Evolutionary conservation across 106 monocot species (phyloP).

Genomic region (Allium fistulosum): DNA sequence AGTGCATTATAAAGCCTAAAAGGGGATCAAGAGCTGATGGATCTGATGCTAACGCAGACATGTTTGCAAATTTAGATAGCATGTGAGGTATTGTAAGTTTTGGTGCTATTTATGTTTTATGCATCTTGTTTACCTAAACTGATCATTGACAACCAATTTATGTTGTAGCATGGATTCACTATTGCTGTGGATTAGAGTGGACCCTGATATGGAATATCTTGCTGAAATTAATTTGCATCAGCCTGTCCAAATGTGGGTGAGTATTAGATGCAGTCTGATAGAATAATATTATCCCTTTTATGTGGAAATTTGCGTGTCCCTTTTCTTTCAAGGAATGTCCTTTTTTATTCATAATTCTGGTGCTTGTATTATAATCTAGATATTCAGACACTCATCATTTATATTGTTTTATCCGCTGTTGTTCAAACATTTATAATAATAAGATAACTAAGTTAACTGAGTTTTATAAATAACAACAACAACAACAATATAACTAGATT

Average conservation of each 20-base stretch:
- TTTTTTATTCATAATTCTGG: no score
- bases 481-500: no score
- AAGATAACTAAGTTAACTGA: no score
- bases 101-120: not conserved
- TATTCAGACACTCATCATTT: no score
- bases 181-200: constrained; percentile 79
- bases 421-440: no score
- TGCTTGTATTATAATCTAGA: no score
- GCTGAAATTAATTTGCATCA: constrained; percentile 85
- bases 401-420: no score
- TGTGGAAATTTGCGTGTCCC: no score
- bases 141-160: not conserved
- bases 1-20: constrained; percentile 68
- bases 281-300: no score
- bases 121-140: not conserved
- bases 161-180: constrained; percentile 72
- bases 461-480: no score
- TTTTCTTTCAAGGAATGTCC: no score
- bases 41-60: constrained; percentile 76
- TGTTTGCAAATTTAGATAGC: constrained; percentile 35
- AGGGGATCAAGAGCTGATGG: constrained; percentile 74
- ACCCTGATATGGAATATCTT: constrained; percentile 97
- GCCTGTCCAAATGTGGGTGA: constrained; percentile 92
- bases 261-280: not conserved
- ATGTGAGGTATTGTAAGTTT: constrained; percentile 23